Evolutionary conservation across 2,329 filamentous ascomycete species (phyloP).

Genomic region (Claviceps digitariae): DNA sequence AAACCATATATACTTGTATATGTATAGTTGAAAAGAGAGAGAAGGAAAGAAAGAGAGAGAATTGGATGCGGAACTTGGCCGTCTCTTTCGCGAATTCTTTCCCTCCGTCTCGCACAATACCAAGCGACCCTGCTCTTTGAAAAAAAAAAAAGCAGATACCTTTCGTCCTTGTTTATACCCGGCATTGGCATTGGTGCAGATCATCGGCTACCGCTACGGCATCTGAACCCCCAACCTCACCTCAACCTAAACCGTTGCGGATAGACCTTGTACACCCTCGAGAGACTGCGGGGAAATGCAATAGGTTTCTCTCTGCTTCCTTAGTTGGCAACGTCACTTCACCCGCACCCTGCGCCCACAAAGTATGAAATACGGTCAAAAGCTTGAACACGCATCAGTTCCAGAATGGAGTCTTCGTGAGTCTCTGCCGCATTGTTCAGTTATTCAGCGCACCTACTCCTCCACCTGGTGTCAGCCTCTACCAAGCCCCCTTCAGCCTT

Average conservation of each 20-base stretch:
- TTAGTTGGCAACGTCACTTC: not conserved
- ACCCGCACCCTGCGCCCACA: not conserved
- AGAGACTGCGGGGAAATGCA: not conserved
- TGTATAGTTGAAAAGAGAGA: not conserved
- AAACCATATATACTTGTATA: not conserved
- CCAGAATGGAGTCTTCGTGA: constrained; percentile 69
- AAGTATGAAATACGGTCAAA: constrained; percentile 30
- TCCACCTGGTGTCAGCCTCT: not conserved
- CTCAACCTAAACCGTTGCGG: not conserved
- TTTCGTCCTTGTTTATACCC: not conserved
- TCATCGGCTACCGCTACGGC: not conserved
- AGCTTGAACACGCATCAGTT: constrained; percentile 61
- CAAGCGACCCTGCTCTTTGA: not conserved
- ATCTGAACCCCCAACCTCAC: not conserved
- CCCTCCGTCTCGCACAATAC: not conserved
- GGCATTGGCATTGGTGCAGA: not conserved
- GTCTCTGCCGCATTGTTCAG: constrained; percentile 12
- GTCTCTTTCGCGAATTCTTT: not conserved
- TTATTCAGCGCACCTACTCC: not conserved
- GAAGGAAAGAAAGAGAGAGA: not conserved
- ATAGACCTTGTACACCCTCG: not conserved
- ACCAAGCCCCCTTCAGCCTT: not conserved
- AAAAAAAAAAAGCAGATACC: not conserved
- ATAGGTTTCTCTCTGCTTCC: not conserved
- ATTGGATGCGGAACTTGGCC: not conserved